Percentiles rank a stretch among this genome's conserved stretches.
These are phyloP conservation scores for Thelonectria olida DNA, from an alignment of 2,329 filamentous ascomycete species.

Conservation along the genomic window DNA sequence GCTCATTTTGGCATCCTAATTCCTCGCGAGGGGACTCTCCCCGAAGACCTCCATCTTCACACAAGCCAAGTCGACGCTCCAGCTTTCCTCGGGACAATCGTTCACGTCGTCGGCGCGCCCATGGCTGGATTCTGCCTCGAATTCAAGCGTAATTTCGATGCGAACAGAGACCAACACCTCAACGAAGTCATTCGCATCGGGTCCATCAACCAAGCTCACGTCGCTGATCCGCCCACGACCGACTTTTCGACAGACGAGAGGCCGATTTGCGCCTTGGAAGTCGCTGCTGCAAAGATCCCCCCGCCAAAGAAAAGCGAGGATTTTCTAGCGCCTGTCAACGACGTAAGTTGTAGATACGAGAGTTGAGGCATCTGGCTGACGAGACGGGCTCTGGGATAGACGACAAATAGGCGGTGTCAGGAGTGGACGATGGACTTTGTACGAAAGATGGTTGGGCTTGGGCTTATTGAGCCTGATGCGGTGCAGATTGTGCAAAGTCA, in stretches of 20 bases:
- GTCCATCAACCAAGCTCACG: neutral
- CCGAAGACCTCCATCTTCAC: neutral
- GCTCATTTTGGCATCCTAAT: neutral
- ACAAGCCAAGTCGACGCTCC: neutral
- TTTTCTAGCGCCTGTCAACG: neutral
- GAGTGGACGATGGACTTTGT: slow-evolving; percentile 4
- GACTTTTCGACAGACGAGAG: neutral
- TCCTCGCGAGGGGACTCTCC: neutral
- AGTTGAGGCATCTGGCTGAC: neutral
- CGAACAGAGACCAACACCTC: neutral
- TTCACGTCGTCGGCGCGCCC: neutral
- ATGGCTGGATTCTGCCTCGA: neutral
- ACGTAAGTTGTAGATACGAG: neutral
- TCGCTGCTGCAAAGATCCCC: neutral
- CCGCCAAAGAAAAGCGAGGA: neutral
- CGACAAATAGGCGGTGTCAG: slow-evolving; percentile 3
- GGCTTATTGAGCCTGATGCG: neutral
- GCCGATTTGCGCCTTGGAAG: neutral
- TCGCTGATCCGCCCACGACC: neutral
- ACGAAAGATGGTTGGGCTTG: neutral
- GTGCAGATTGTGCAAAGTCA: neutral
- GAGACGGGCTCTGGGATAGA: neutral
- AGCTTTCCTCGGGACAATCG: neutral
- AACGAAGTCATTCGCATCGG: neutral
- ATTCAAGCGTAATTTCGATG: slow-evolving; percentile 1